These are phyloP conservation scores for Sclerotinia minor DNA, from an alignment of 2,329 filamentous ascomycete species.

Conservation along the genomic window DNA sequence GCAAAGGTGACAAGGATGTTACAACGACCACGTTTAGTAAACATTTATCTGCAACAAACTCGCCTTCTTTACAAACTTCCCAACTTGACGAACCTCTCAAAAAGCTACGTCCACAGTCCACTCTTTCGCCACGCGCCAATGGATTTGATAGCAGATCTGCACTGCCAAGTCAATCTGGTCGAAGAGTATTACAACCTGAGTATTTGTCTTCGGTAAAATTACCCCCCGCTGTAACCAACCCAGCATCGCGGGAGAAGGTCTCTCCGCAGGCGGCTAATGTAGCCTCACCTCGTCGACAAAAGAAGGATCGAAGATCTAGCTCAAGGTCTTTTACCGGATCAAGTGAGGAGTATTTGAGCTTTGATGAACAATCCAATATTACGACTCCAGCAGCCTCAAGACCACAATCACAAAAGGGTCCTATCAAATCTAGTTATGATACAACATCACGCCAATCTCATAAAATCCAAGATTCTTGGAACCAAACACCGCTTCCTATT, in stretches of 20 bases:
- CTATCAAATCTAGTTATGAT: not conserved
- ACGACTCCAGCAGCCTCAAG: slow-evolving; percentile 38
- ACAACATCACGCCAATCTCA: not conserved
- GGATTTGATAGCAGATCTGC: slow-evolving; percentile 10
- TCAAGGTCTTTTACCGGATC: slow-evolving; percentile 35
- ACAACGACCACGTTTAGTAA: slow-evolving; percentile 27
- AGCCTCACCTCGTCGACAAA: not conserved
- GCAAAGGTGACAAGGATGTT: slow-evolving; percentile 28
- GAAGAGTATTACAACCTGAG: slow-evolving; percentile 7
- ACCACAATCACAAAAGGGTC: slow-evolving; percentile 35
- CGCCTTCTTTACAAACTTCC: not conserved
- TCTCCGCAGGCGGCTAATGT: not conserved
- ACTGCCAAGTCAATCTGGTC: slow-evolving; percentile 16
- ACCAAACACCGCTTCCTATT: slow-evolving; percentile 2
- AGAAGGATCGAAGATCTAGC: slow-evolving; percentile 22
- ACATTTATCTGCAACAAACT: not conserved
- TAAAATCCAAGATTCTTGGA: slow-evolving; percentile 13
- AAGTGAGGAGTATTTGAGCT: slow-evolving; percentile 38
- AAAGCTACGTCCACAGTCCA: not conserved
- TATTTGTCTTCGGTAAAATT: not conserved
- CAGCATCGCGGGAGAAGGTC: not conserved
- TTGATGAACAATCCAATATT: slow-evolving; percentile 36
- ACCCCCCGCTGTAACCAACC: not conserved
- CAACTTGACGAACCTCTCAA: slow-evolving; percentile 7
- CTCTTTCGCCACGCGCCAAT: slow-evolving; percentile 14